Base-by-base conservation (phyloP, 1,284 basidiomycete genomes). In the Trichosporon sp. region DNA sequence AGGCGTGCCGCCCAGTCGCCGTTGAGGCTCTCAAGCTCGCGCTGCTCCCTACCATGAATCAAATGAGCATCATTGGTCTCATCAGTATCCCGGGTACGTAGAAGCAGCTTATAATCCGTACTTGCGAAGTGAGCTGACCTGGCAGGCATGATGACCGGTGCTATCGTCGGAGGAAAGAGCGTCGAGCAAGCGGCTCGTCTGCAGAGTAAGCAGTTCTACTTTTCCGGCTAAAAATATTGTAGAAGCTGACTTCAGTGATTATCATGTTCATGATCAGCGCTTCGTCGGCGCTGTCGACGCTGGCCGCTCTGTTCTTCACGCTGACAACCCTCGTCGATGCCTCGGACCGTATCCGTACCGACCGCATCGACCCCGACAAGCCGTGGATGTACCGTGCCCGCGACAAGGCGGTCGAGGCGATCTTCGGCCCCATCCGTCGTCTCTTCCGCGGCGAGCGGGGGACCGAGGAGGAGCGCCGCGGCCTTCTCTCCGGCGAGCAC, bases 231-330 rank as follows among this genome's bases (percentile, higher is more conserved):
- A 40, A 29, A 19, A 27, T 62, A 10, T 8, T 19, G 2, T 34
- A 11, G 3, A 16, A 31, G 29, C 59, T 29, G 29, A 21, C 31
- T 19, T 2, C 60, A 81, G 81, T 91, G 88, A 87, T 92, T 65
- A 91, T 92, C 80, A 90, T 92, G 87, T 92, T 93, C 79, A 90
- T 92, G 88, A 90, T 93, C 61, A 87, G 88, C 2, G 87, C 90
- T 0, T 85, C 86, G 62, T 88, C 88, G 0, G 86, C 87, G 1
- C 84, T 92, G 25, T 85, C 87, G 5, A 83, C 86, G 6, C 87
- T 90, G 64, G 80, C 85, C 57, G 85, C 86, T 2, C 87, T 88
- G 1, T 80, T 86, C 60, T 81, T 86, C 37, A 83, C 86, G 1
- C 83, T 91, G 11, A 78, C 78, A 2, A 84, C 87, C 13, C 83